Evolutionary conservation across 768 basidiomycete genomes (phyloP).

Genomic region (Kwoniella bestiolae): DNA sequence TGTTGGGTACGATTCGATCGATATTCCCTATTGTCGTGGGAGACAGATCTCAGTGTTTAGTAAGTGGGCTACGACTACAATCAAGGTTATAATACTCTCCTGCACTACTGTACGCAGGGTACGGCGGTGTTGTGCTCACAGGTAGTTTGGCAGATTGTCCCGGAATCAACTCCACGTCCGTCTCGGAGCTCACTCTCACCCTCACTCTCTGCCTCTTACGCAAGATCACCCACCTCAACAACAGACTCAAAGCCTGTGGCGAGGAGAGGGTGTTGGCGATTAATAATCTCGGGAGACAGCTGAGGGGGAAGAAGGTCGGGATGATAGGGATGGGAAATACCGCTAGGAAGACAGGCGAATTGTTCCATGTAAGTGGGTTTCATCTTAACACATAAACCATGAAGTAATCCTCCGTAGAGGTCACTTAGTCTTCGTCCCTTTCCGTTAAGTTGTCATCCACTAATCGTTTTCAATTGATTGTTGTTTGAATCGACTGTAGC

Average conservation of each 20-base stretch:
- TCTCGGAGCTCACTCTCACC: constrained; percentile 26
- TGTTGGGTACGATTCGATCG: constrained; percentile 39
- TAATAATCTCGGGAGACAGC: constrained; percentile 21
- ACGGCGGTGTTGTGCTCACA: too few species aligned
- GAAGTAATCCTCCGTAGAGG: too few species aligned
- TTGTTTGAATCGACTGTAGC: constrained; percentile 23
- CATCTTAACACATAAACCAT: too few species aligned
- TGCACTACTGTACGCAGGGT: too few species aligned
- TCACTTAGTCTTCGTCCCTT: too few species aligned
- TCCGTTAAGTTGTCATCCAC: too few species aligned
- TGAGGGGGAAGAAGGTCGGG: constrained; percentile 49
- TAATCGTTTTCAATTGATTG: too few species aligned
- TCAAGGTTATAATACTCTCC: too few species aligned
- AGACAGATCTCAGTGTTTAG: constrained; percentile 26
- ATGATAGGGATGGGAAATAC: constrained; percentile 55
- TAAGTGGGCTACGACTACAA: constrained; percentile 20
- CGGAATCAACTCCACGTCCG: constrained; percentile 28
- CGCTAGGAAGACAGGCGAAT: constrained; percentile 44
- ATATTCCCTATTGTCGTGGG: constrained; percentile 24
- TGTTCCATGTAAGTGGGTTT: constrained; percentile 20
- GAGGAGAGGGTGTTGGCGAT: constrained; percentile 25
- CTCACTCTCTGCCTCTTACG: constrained; percentile 18
- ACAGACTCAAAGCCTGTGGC: constrained; percentile 14
- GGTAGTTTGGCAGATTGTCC: constrained; percentile 39
- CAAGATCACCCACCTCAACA: constrained; percentile 13